Evolutionary conservation across 2,329 filamentous ascomycete genomes (phyloP).

Genomic region (Paraphoma chrysanthemicola): DNA sequence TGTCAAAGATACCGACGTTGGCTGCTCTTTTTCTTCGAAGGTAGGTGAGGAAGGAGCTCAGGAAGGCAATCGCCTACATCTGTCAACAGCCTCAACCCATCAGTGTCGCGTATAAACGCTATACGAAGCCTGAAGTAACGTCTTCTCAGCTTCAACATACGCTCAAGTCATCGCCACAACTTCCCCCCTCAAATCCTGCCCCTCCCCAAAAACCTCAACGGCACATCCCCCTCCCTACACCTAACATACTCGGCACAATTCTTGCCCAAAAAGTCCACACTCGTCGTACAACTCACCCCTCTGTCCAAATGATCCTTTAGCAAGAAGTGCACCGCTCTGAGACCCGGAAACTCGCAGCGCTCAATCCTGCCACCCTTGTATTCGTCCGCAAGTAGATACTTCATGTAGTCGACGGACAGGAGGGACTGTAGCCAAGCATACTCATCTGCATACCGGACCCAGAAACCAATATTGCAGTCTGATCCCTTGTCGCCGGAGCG

Average conservation of each 20-base stretch:
- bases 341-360: conserved; percentile 28
- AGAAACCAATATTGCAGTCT: conserved; percentile 48
- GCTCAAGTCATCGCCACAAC: neutral
- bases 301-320: conserved; percentile 34
- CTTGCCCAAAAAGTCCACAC: conserved; percentile 36
- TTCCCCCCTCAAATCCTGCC: conserved; percentile 19
- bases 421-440: conserved; percentile 42
- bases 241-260: conserved; percentile 38
- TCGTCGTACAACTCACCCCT: conserved; percentile 32
- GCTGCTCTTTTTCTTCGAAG: too few relatives aligned
- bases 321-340: conserved; percentile 34
- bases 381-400: conserved; percentile 34
- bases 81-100: too few relatives aligned
- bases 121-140: too few relatives aligned
- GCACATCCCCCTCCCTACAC: conserved; percentile 25
- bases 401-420: conserved; percentile 33
- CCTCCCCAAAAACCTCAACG: conserved; percentile 29
- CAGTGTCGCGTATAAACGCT: too few relatives aligned
- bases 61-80: too few relatives aligned
- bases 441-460: conserved; percentile 41
- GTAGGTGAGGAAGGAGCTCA: too few relatives aligned
- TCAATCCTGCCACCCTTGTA: conserved; percentile 33
- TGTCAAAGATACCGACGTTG: too few relatives aligned
- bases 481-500: conserved; percentile 51
- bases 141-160: too few relatives aligned